Evolutionary conservation across 805 yeast genomes (phyloP).

Genomic region (Schwanniomyces occidentalis): DNA sequence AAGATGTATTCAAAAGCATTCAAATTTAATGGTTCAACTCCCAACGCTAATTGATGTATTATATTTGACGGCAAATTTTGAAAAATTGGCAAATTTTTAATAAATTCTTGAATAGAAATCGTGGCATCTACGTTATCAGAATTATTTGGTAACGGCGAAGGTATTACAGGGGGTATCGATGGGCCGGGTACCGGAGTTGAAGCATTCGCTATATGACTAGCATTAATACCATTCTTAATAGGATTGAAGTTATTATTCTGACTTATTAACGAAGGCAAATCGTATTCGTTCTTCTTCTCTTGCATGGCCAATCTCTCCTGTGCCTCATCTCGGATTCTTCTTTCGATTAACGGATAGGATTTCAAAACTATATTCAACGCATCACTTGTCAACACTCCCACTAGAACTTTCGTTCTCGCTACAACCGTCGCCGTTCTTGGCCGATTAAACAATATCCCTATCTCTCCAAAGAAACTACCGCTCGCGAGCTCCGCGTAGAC

Average conservation of each 20-base stretch:
- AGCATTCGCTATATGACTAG: slow-evolving; percentile 7
- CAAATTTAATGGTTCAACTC: slow-evolving; percentile 55
- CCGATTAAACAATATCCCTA: slow-evolving; percentile 71
- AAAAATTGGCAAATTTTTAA: slow-evolving; percentile 60
- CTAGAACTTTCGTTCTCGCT: slow-evolving; percentile 63
- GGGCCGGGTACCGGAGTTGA: slow-evolving; percentile 8
- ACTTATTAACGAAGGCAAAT: slow-evolving; percentile 3
- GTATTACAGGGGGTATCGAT: slow-evolving; percentile 7
- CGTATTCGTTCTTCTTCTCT: slow-evolving; percentile 52
- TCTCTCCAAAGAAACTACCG: slow-evolving; percentile 78
- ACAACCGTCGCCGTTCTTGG: slow-evolving; percentile 81
- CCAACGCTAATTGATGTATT: slow-evolving; percentile 63
- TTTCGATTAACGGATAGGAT: slow-evolving; percentile 63
- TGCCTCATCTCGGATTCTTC: slow-evolving; percentile 74
- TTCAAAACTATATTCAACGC: slow-evolving; percentile 59
- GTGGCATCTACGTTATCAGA: slow-evolving; percentile 49
- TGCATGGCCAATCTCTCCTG: slow-evolving; percentile 74
- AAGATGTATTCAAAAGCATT: slow-evolving; percentile 62
- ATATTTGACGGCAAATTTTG: slow-evolving; percentile 55
- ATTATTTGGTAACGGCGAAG: not conserved
- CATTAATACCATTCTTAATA: slow-evolving; percentile 1
- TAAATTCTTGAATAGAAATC: slow-evolving; percentile 56
- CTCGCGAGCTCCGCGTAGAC: slow-evolving; percentile 67
- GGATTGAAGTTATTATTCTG: not conserved
- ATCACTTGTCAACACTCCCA: slow-evolving; percentile 69